phyloP scores from a whole-genome alignment of 495 filamentous ascomycete species.

The Neurospora sublineolata region DNA sequence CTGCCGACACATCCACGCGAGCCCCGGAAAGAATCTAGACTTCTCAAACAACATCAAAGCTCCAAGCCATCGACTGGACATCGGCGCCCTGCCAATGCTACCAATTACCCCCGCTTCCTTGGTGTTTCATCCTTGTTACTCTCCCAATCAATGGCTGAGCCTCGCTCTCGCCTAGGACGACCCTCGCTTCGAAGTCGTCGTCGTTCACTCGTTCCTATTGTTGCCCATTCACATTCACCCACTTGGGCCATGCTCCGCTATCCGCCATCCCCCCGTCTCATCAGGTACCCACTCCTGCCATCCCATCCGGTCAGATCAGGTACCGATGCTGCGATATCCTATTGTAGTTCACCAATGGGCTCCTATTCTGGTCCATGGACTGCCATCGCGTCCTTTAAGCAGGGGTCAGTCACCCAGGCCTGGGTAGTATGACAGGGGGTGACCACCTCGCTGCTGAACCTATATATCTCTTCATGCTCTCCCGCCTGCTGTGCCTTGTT shows the following conservation, averaged over 20 bases:
- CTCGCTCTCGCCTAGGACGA: background rate
- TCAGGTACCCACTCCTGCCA: background rate
- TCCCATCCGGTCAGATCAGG: background rate
- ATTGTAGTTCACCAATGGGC: background rate
- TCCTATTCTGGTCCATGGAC: background rate
- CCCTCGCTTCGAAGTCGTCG: background rate
- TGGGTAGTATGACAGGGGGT: background rate
- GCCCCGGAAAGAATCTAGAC: background rate
- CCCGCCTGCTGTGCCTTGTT: background rate
- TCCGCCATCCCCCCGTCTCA: background rate
- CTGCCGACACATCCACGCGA: background rate
- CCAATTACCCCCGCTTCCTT: background rate
- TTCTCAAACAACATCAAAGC: background rate
- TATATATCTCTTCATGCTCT: background rate
- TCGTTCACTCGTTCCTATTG: background rate
- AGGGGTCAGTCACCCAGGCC: background rate
- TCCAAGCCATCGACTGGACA: background rate
- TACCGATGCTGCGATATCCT: background rate
- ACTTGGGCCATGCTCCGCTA: background rate
- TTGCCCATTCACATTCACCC: background rate
- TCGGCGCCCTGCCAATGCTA: background rate
- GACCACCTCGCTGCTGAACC: background rate
- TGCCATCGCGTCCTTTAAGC: background rate
- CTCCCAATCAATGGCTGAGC: background rate
- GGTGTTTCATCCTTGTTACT: background rate